A percentile compares a stretch with the other conserved stretches of the same genome.
Evolutionary conservation across 139 green algal species (phyloP).

Genomic region (Chlorella sp.): DNA sequence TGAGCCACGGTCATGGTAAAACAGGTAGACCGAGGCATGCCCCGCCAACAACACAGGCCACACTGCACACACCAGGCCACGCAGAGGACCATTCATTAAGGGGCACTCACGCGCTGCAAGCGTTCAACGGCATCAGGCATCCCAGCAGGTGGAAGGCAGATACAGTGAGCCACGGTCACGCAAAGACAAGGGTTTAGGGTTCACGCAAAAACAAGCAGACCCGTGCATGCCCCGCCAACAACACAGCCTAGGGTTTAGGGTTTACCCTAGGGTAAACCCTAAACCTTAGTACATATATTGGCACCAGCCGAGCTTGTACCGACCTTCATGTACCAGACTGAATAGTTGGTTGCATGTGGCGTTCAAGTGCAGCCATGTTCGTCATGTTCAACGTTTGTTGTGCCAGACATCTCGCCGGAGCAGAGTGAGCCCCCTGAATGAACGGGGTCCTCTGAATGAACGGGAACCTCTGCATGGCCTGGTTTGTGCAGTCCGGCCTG

Average conservation of each 20-base stretch:
- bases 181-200: background rate
- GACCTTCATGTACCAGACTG: too few relatives aligned
- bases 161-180: background rate
- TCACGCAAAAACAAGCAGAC: background rate
- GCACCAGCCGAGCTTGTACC: background rate
- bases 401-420: too few relatives aligned
- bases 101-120: background rate
- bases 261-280: too few relatives aligned
- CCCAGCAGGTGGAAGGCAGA: background rate
- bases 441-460: background rate
- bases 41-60: background rate
- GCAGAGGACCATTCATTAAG: background rate
- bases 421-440: too few relatives aligned
- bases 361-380: too few relatives aligned
- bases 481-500: background rate
- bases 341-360: background rate
- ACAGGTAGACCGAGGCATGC: background rate
- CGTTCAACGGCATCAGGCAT: too few relatives aligned
- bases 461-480: background rate
- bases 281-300: background rate
- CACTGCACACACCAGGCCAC: background rate
- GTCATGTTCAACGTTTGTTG: too few relatives aligned
- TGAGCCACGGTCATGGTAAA: background rate
- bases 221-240: background rate
- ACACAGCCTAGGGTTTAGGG: background rate